Conservation (phyloP, 2,329 filamentous ascomycete species). For the Cordyceps sp. region DNA sequence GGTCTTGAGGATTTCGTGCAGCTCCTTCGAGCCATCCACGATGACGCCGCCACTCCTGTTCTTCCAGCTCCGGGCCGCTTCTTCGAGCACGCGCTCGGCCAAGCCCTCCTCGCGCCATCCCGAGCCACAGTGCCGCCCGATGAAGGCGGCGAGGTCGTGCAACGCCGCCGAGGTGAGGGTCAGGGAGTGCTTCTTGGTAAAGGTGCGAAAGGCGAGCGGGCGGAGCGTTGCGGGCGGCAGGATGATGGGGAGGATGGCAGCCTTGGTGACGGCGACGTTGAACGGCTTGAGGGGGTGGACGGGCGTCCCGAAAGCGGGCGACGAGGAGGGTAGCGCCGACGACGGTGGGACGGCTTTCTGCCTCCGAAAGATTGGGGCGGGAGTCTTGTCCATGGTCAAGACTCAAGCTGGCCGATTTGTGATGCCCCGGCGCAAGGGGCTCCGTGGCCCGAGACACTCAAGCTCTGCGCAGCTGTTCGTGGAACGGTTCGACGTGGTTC, state of each 20-base stretch:
- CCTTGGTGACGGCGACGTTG: constrained; percentile 32
- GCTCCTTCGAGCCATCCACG: constrained; percentile 61
- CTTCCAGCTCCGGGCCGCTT: constrained; percentile 86
- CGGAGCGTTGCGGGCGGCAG: constrained; percentile 75
- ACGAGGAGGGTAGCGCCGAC: constrained; percentile 68
- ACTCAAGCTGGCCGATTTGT: no score
- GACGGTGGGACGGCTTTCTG: constrained; percentile 17
- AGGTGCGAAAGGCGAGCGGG: constrained; percentile 83
- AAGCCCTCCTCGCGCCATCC: constrained; percentile 93
- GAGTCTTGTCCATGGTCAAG: constrained; percentile 19
- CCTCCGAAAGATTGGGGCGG: constrained; percentile 20
- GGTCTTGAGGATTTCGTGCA: constrained; percentile 70
- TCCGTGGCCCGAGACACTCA: no score
- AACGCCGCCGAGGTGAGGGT: constrained; percentile 80
- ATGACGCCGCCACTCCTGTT: constrained; percentile 77
- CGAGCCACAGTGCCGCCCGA: constrained; percentile 85
- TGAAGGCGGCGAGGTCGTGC: constrained; percentile 70
- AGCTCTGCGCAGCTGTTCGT: no score
- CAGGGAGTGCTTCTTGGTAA: constrained; percentile 94
- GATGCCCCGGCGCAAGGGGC: no score
- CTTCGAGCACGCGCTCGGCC: constrained; percentile 82
- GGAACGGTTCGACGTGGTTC: not conserved
- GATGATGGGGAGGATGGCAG: constrained; percentile 69
- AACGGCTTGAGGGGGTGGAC: constrained; percentile 60
- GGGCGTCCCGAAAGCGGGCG: constrained; percentile 78